phyloP scores from a whole-genome alignment of 176 grass and related monocot species.

The Guadua angustifolia region DNA sequence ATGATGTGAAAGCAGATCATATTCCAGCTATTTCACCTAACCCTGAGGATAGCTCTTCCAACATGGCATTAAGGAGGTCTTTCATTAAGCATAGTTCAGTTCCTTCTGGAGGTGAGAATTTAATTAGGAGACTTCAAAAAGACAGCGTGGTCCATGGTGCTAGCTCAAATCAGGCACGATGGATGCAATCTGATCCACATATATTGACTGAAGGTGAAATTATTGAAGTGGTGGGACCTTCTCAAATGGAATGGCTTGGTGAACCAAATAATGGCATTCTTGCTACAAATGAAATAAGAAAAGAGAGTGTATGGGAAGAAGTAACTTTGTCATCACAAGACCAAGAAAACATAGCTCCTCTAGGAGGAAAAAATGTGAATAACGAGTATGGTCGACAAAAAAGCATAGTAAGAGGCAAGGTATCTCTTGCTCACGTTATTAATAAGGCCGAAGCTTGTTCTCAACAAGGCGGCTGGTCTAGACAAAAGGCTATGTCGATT shows the following conservation, averaged over 20 bases:
- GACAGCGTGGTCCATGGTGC: constrained; percentile 31
- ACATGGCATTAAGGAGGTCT: constrained; percentile 63
- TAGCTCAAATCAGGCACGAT: constrained; percentile 56
- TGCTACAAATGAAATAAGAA: constrained; percentile 41
- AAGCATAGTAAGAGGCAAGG: constrained; percentile 65
- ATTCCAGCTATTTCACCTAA: constrained; percentile 48
- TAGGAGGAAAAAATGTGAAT: constrained; percentile 41
- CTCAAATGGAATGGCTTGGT: constrained; percentile 42
- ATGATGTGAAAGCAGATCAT: constrained; percentile 19
- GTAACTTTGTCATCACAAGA: constrained; percentile 45
- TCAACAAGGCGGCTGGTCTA: constrained; percentile 68
- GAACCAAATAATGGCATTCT: constrained; percentile 34
- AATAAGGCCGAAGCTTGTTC: constrained; percentile 65
- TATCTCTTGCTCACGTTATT: constrained; percentile 85
- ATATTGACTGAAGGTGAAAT: constrained; percentile 95
- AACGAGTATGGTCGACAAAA: constrained; percentile 42
- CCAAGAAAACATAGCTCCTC: constrained; percentile 37
- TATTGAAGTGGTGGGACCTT: constrained; percentile 65
- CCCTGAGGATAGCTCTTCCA: constrained; percentile 47
- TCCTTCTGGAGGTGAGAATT: constrained; percentile 65
- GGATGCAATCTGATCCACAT: constrained; percentile 84
- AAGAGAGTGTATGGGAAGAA: constrained; percentile 23
- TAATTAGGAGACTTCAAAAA: constrained; percentile 56
- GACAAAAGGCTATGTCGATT: constrained; percentile 78
- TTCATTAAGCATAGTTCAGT: constrained; percentile 64